phyloP scores from a whole-genome alignment of 176 grass and related monocot species.

The Puccinellia tenuiflora region DNA sequence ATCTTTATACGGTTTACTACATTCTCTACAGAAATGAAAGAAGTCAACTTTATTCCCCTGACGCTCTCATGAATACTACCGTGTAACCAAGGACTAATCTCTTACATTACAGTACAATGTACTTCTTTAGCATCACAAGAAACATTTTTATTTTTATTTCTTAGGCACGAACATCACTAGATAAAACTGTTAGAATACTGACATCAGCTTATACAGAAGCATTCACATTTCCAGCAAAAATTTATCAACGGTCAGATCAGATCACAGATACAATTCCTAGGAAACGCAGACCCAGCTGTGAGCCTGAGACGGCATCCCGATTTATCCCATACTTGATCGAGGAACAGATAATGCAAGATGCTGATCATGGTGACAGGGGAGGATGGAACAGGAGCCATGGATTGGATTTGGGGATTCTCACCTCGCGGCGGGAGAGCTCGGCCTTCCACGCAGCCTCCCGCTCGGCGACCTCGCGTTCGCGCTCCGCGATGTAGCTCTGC shows the following conservation, averaged over 20 bases:
- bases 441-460: slow-evolving; percentile 96
- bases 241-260: background rate
- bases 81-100: slow-evolving; percentile 17
- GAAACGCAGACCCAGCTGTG: background rate
- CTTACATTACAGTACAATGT: slow-evolving; percentile 9
- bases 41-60: slow-evolving; percentile 5
- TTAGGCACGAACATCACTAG: background rate
- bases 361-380: background rate
- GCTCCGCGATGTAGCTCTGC: slow-evolving; percentile 99
- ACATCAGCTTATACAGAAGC: slow-evolving; percentile 5
- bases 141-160: background rate
- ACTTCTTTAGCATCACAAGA: background rate
- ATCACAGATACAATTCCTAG: background rate
- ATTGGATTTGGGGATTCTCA: slow-evolving; percentile 9
- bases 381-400: background rate
- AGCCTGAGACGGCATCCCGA: background rate
- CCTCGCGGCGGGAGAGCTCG: slow-evolving; percentile 96
- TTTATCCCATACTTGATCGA: background rate
- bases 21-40: slow-evolving; percentile 24
- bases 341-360: background rate
- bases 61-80: background rate
- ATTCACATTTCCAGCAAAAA: background rate
- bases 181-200: background rate
- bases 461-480: slow-evolving; percentile 95
- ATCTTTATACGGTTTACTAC: background rate